phyloP scores from a whole-genome alignment of 768 basidiomycete genomes.

The Erythrobasidium yunnanense region DNA sequence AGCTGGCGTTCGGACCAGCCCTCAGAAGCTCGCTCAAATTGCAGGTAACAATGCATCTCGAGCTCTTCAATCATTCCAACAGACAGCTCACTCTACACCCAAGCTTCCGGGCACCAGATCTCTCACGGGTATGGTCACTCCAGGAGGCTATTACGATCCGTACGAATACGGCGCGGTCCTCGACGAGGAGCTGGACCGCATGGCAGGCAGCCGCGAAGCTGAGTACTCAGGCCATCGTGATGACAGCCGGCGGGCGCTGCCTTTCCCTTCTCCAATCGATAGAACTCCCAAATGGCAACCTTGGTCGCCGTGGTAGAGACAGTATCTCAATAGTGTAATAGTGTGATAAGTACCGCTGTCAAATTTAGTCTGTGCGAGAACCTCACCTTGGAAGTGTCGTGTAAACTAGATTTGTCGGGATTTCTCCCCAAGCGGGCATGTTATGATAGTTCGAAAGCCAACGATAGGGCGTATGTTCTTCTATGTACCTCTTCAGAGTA shows the following conservation, averaged over 20 bases:
- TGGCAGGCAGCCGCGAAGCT: not conserved
- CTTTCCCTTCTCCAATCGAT: conserved; percentile 24
- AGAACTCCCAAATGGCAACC: conserved; percentile 22
- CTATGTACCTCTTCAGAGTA: too few relatives aligned
- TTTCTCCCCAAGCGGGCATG: too few relatives aligned
- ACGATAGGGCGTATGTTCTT: too few relatives aligned
- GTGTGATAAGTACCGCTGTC: too few relatives aligned
- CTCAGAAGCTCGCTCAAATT: conserved; percentile 17
- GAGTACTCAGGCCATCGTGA: not conserved
- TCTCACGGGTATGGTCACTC: conserved; percentile 14
- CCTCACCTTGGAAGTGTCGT: too few relatives aligned
- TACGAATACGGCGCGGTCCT: conserved; percentile 24
- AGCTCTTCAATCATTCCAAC: conserved; percentile 17
- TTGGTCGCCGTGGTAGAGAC: conserved; percentile 28
- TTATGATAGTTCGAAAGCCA: too few relatives aligned
- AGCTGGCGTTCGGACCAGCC: conserved; percentile 1
- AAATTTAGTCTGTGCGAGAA: too few relatives aligned
- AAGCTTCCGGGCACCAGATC: not conserved
- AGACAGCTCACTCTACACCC: not conserved
- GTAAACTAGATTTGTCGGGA: too few relatives aligned
- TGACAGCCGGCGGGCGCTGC: conserved; percentile 11
- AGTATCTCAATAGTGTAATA: too few relatives aligned
- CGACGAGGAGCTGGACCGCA: conserved; percentile 23
- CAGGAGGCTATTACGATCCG: conserved; percentile 25
- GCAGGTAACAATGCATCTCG: conserved; percentile 19